Percentiles rank a stretch among this genome's conserved stretches.
Evolutionary conservation across 2,329 filamentous ascomycete species (phyloP).

Genomic region (Talaromyces amestolkiae): DNA sequence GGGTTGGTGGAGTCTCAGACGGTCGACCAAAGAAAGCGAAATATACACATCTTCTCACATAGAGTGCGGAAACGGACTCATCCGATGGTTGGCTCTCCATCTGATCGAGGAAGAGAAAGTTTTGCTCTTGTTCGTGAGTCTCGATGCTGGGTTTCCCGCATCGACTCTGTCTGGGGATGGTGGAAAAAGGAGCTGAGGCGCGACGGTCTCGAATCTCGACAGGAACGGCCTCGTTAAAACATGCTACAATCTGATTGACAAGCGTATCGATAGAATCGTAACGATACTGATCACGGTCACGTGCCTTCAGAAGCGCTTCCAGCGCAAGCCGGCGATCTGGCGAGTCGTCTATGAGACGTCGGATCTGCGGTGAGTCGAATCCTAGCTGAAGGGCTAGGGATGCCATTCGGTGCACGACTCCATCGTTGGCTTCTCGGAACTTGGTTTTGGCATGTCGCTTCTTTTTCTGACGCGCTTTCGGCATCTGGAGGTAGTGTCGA

Average conservation of each 20-base stretch:
- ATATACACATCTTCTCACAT: conserved; percentile 25
- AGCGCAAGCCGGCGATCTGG: conserved; percentile 25
- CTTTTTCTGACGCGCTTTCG: conserved; percentile 13
- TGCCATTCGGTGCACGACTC: conserved; percentile 23
- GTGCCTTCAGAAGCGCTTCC: conserved; percentile 24
- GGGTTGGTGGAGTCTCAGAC: not conserved
- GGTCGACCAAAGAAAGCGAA: conserved; percentile 25
- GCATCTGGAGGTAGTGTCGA: conserved; percentile 24
- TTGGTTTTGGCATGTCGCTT: not conserved
- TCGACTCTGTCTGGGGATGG: conserved; percentile 18
- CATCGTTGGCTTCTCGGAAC: conserved; percentile 22
- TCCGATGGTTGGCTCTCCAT: conserved; percentile 16
- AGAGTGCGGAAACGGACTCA: conserved; percentile 22
- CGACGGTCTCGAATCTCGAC: conserved; percentile 13
- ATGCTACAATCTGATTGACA: conserved; percentile 21
- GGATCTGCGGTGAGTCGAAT: conserved; percentile 24
- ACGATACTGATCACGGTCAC: conserved; percentile 22
- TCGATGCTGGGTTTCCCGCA: conserved; percentile 17
- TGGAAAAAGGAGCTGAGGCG: conserved; percentile 18
- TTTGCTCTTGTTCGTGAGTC: conserved; percentile 20
- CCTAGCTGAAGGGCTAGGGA: conserved; percentile 23
- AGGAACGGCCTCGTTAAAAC: conserved; percentile 22
- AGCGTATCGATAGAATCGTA: conserved; percentile 20
- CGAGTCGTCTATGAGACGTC: conserved; percentile 20
- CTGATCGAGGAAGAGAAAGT: conserved; percentile 26